Conservation (phyloP, 345 rosid species). For the Populus deltoides region DNA sequence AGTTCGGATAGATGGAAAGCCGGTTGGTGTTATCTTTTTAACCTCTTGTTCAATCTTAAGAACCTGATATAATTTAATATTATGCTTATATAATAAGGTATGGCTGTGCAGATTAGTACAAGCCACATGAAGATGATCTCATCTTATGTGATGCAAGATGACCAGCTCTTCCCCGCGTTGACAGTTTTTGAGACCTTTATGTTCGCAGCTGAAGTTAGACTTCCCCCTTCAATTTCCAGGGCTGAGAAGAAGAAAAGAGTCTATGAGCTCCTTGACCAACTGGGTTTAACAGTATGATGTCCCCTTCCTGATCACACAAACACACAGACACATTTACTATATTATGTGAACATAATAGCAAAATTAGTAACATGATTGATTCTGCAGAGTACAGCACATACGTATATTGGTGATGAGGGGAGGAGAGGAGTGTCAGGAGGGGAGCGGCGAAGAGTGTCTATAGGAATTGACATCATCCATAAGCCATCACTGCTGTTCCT, state of each 20-base stretch:
- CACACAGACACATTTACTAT: background rate
- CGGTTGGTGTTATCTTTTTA: constrained; percentile 30
- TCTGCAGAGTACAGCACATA: constrained; percentile 43
- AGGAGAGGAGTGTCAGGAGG: constrained; percentile 85
- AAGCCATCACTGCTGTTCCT: constrained; percentile 76
- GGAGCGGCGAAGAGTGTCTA: constrained; percentile 70
- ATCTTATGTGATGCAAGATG: constrained; percentile 92
- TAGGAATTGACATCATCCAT: constrained; percentile 82
- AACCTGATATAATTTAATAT: background rate
- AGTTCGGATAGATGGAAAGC: constrained; percentile 62
- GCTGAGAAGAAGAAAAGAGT: constrained; percentile 69
- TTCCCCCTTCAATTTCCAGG: constrained; percentile 64
- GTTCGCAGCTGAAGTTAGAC: constrained; percentile 84
- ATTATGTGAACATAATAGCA: background rate
- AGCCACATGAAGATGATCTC: constrained; percentile 78
- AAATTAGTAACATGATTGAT: background rate
- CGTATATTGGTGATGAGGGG: constrained; percentile 73
- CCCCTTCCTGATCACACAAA: background rate
- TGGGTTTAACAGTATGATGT: constrained; percentile 54
- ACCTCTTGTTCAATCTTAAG: background rate
- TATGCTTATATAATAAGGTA: no score
- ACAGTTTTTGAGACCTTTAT: constrained; percentile 77
- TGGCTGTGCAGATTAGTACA: constrained; percentile 46
- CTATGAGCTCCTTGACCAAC: constrained; percentile 58
- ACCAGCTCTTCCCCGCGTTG: constrained; percentile 73